Evolutionary conservation across 139 green algal genomes (phyloP), one percentile per base, ranked within the genome.

Genomic region (Chlorella sp.): DNA sequence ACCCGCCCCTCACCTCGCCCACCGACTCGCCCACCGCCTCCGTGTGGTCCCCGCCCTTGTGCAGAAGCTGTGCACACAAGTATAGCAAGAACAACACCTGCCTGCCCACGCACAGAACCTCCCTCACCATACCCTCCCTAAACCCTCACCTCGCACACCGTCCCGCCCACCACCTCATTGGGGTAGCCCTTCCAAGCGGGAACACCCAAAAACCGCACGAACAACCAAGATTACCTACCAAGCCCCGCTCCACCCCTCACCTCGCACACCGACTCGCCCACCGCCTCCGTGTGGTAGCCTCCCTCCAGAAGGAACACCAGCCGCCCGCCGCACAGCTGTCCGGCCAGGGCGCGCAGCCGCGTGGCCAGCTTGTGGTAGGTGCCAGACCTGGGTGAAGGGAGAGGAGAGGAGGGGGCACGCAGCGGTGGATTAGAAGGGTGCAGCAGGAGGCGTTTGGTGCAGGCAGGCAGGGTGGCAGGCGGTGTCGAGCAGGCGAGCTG

Each of bases 281-380:
- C 69, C n/a, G 87, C 90, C 57, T 89, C 87, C 0, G 57, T 37
- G 40, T 91, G 61, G 83, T 93, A 93, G 7, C 90, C 90, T 0
- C 90, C 90, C 73, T 93, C 90, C 40, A 93, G 83, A 34, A 93
- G 34, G 53, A 93, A 90, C 7, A 87, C 12, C 68, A 93, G 66
- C 5, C 87, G 86, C 36, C 87, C 90, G 34, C 32, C 87, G 78
- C 87, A 90, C 77, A 90, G 87, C 78, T 24, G 16, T 1, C 19
- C 87, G 12, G 87, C 87, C 78, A 90, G 79, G 32, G 16, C 61
- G 28, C 40, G 30, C 76, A 90, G 78, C 28, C 84, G 66, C 26
- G 26, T 12, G 16, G 84, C 84, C 37, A 88, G 84, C 64, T 80
- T 66, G 84, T 81, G 42, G 68, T 88, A 88, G 84, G 84, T 88